Percentiles rank a stretch among this genome's conserved stretches.
phyloP scores from a whole-genome alignment of 1,284 basidiomycete genomes.

The Ceratobasidium sp. region DNA sequence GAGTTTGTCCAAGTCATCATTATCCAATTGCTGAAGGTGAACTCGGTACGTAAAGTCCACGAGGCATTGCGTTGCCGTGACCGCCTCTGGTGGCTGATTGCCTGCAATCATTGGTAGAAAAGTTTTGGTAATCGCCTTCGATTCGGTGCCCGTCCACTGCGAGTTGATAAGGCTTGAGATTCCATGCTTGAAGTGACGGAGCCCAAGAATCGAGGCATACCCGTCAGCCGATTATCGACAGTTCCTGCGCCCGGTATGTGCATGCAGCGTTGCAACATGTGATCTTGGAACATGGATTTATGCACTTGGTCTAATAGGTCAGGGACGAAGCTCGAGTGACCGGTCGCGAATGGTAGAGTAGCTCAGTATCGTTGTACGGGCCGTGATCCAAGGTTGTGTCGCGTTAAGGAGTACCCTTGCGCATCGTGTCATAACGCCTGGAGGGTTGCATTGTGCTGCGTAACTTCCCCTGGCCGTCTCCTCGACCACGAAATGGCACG shows the following conservation, averaged over 20 bases:
- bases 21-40: conserved; percentile 4
- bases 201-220: conserved; percentile 14
- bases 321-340: conserved; percentile 52
- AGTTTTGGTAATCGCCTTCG: conserved; percentile 17
- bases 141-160: conserved; percentile 47
- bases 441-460: background rate
- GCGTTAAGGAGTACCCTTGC: background rate
- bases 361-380: conserved; percentile 52
- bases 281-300: conserved; percentile 55
- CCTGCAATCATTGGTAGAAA: conserved; percentile 31
- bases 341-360: conserved; percentile 25
- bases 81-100: conserved; percentile 2
- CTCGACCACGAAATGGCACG: background rate
- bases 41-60: conserved; percentile 58
- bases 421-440: background rate
- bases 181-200: conserved; percentile 39
- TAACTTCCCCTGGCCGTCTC: background rate
- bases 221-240: conserved; percentile 39
- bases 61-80: conserved; percentile 50
- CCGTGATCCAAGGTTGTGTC: background rate
- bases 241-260: conserved; percentile 16
- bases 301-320: conserved; percentile 56
- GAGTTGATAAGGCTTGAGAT: conserved; percentile 20
- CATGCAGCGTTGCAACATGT: conserved; percentile 50
- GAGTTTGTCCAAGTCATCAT: conserved; percentile 38